phyloP scores from a whole-genome alignment of 208 protist species.

The Wallacemonas sp. region DNA sequence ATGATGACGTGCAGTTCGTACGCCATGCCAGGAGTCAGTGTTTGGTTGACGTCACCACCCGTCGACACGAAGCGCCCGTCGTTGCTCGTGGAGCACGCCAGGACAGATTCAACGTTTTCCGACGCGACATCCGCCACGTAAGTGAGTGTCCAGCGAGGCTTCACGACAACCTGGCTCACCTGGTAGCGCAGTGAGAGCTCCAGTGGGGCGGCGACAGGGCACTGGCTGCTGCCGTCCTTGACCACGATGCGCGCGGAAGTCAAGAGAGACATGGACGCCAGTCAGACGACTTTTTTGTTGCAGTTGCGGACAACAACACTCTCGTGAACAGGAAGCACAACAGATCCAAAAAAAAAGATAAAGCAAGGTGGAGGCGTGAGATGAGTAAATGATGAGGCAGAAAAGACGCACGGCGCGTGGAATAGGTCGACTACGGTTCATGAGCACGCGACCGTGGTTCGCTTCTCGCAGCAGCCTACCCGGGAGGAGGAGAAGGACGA shows the following conservation, averaged over 20 bases:
- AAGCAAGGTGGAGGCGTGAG: too few species aligned
- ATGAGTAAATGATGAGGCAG: too few species aligned
- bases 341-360: too few species aligned
- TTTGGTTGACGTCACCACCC: neutral
- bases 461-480: too few species aligned
- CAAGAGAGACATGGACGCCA: constrained; percentile 8
- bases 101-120: constrained; percentile 15
- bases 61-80: neutral
- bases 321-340: too few species aligned
- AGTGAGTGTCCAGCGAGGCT: constrained; percentile 25
- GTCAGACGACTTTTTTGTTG: too few species aligned
- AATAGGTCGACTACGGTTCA: too few species aligned
- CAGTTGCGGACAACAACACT: too few species aligned
- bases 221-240: constrained; percentile 15
- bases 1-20: constrained; percentile 18
- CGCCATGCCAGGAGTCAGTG: neutral
- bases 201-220: constrained; percentile 29
- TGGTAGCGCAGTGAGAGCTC: constrained; percentile 28
- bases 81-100: constrained; percentile 5
- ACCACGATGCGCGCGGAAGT: neutral
- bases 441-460: too few species aligned
- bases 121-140: constrained; percentile 63
- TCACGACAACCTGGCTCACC: neutral
- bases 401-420: too few species aligned
- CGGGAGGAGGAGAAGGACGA: too few species aligned